Percentiles rank a stretch among this genome's conserved stretches.
Conservation (phyloP, 1,284 basidiomycete genomes). For the Austroboletus niveus region DNA sequence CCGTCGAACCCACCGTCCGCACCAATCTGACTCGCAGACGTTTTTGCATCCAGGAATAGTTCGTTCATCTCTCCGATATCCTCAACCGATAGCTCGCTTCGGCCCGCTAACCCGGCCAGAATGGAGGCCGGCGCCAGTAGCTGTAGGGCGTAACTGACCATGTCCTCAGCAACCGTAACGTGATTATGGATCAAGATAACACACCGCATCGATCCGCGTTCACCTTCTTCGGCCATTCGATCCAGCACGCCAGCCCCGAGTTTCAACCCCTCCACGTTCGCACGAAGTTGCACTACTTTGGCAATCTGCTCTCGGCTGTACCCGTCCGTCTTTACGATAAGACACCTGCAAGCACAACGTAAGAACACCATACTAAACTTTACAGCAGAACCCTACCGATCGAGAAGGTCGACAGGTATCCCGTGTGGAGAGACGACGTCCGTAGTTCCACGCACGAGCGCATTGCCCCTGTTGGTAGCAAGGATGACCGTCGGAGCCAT, state of each 20-base stretch:
- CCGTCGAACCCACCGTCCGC: constrained; percentile 43
- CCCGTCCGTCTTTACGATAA: constrained; percentile 92
- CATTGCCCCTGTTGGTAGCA: constrained; percentile 93
- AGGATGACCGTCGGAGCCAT: constrained; percentile 98
- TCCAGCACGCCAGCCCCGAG: constrained; percentile 80
- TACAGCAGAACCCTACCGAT: constrained; percentile 55
- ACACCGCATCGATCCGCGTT: constrained; percentile 80
- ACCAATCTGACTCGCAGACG: constrained; percentile 60
- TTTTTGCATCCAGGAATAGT: constrained; percentile 93
- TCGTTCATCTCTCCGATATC: constrained; percentile 92
- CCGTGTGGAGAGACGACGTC: constrained; percentile 94
- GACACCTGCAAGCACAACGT: constrained; percentile 57
- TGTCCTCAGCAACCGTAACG: constrained; percentile 5
- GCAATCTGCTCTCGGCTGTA: constrained; percentile 87
- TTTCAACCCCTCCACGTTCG: constrained; percentile 83
- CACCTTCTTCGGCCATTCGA: constrained; percentile 80
- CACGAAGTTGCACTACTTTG: constrained; percentile 84
- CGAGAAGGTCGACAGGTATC: constrained; percentile 90
- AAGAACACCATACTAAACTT: constrained; percentile 9
- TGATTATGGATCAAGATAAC: constrained; percentile 21
- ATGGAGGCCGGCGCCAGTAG: constrained; percentile 93
- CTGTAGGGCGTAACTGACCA: constrained; percentile 83
- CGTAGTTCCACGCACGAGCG: constrained; percentile 88
- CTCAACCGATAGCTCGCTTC: constrained; percentile 78
- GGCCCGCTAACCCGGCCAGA: constrained; percentile 74